Evolutionary conservation across 345 rosid genomes (phyloP).

Genomic region (Populus pruinosa): DNA sequence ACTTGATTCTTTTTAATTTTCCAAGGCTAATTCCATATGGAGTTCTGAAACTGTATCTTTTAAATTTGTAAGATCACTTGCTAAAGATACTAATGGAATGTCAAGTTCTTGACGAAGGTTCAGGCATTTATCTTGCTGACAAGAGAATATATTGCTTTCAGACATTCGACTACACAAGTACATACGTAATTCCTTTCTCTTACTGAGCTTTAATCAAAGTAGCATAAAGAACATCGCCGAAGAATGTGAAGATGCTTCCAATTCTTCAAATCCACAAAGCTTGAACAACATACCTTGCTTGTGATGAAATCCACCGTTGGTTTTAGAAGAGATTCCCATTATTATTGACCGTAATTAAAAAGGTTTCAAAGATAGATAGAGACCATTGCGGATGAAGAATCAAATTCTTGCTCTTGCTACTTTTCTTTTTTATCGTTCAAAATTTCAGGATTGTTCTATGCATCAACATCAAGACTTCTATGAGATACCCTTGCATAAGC

Average conservation of each 20-base stretch:
- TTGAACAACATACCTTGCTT: conserved; percentile 32
- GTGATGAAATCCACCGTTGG: conserved; percentile 16
- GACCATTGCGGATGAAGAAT: conserved; percentile 7
- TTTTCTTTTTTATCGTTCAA: conserved; percentile 15
- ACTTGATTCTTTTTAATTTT: background rate
- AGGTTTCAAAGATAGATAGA: background rate
- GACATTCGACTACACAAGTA: background rate
- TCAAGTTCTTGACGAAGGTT: background rate
- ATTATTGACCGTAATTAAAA: background rate
- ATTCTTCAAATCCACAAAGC: conserved; percentile 13
- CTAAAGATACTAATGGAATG: no score
- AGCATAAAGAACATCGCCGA: conserved; percentile 1
- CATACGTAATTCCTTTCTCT: conserved; percentile 11
- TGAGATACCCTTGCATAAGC: no score
- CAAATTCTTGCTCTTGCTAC: conserved; percentile 18
- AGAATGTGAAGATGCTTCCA: conserved; percentile 29
- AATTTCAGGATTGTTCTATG: conserved; percentile 3
- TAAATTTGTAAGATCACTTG: no score
- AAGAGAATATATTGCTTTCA: background rate
- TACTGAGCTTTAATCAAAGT: conserved; percentile 22
- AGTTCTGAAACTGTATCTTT: no score
- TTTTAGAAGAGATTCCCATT: background rate
- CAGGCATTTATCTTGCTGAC: background rate
- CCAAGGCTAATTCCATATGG: background rate
- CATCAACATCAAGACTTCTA: background rate